phyloP scores from a whole-genome alignment of 768 basidiomycete genomes.

The Royoungia palumana region DNA sequence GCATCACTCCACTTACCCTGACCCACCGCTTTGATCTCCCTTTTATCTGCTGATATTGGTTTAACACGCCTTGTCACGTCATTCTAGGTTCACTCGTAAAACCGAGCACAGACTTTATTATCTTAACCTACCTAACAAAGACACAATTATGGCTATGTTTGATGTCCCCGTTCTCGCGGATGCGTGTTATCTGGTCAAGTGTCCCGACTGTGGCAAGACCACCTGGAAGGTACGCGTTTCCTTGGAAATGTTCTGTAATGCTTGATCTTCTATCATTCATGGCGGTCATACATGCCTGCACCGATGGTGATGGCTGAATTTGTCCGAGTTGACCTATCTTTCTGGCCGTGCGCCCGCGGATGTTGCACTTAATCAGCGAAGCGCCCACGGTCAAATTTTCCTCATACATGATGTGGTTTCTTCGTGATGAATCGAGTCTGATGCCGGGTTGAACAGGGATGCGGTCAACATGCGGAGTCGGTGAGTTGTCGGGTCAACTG shows the following conservation, averaged over 20 bases:
- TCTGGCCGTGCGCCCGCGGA: slow-evolving; percentile 15
- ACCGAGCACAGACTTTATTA: slow-evolving; percentile 30
- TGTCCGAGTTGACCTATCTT: slow-evolving; percentile 6
- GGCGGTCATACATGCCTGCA: slow-evolving; percentile 16
- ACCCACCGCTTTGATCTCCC: background rate
- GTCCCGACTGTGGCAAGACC: slow-evolving; percentile 60
- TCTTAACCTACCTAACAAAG: slow-evolving; percentile 29
- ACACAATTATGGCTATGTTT: slow-evolving; percentile 22
- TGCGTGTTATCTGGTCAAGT: slow-evolving; percentile 55
- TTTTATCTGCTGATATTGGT: slow-evolving; percentile 1
- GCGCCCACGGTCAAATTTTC: slow-evolving; percentile 4
- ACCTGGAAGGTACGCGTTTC: slow-evolving; percentile 55
- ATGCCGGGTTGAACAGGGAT: slow-evolving; percentile 48
- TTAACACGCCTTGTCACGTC: slow-evolving; percentile 18
- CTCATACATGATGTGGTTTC: background rate
- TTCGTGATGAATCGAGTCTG: slow-evolving; percentile 5
- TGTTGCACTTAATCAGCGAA: slow-evolving; percentile 13
- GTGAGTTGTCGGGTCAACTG: slow-evolving; percentile 39
- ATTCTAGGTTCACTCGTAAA: slow-evolving; percentile 15
- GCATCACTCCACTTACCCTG: slow-evolving; percentile 6
- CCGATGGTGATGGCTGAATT: slow-evolving; percentile 14
- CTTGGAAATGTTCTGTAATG: slow-evolving; percentile 23
- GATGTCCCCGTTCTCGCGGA: slow-evolving; percentile 40
- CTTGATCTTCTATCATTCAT: slow-evolving; percentile 18
- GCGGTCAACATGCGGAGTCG: slow-evolving; percentile 61